phyloP scores from a whole-genome alignment of 1,284 basidiomycete species.

The Mycosarcoma mackinlayi region DNA sequence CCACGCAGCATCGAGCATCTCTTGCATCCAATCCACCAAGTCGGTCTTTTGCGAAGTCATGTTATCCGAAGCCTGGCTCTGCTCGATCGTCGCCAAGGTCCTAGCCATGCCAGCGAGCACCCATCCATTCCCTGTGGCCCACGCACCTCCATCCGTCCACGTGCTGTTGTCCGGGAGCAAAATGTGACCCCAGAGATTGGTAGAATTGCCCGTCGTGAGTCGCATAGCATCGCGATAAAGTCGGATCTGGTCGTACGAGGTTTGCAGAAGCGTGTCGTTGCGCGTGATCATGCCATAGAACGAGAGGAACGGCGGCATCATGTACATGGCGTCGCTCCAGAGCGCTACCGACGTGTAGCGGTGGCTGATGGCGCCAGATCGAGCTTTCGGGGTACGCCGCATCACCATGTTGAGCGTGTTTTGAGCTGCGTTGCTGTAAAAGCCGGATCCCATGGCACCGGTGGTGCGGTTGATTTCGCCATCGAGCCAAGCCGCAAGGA shows the following conservation, averaged over 20 bases:
- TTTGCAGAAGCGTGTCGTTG: conserved; percentile 77
- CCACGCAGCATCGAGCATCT: conserved; percentile 81
- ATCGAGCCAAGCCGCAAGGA: conserved; percentile 55
- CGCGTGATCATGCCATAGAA: conserved; percentile 81
- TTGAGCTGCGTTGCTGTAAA: conserved; percentile 76
- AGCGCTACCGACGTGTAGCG: conserved; percentile 39
- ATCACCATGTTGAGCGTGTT: conserved; percentile 80
- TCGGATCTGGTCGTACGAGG: conserved; percentile 81
- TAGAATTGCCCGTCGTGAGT: conserved; percentile 73
- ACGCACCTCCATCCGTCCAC: conserved; percentile 70
- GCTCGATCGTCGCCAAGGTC: conserved; percentile 79
- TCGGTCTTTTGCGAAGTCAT: conserved; percentile 75
- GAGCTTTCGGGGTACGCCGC: conserved; percentile 73
- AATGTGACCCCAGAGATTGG: conserved; percentile 62
- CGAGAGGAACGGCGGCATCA: conserved; percentile 92
- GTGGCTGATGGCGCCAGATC: conserved; percentile 69
- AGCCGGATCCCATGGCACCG: conserved; percentile 27
- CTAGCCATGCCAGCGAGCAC: conserved; percentile 84
- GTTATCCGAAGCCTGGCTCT: conserved; percentile 72
- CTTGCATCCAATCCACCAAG: conserved; percentile 76
- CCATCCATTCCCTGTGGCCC: conserved; percentile 84
- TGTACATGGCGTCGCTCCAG: conserved; percentile 74
- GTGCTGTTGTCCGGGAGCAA: conserved; percentile 29
- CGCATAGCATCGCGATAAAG: conserved; percentile 76
- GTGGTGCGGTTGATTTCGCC: conserved; percentile 55